These are phyloP conservation scores for Geranium brycei DNA, from an alignment of 345 rosid species.

Conservation along the genomic window DNA sequence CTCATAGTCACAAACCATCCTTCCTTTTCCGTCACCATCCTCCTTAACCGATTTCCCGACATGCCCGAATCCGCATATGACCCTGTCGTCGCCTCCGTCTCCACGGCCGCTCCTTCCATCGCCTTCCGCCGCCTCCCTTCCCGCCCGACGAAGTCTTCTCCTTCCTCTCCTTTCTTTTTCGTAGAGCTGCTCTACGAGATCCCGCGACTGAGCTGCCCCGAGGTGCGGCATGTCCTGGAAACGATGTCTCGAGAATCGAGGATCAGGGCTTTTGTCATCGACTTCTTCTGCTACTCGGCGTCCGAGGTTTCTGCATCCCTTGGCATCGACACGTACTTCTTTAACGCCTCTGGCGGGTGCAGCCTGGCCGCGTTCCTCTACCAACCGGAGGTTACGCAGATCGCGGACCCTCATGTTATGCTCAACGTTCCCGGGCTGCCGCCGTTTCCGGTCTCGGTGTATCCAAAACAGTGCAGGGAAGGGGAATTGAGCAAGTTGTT, in stretches of 20 bases:
- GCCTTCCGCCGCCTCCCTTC: slow-evolving; percentile 13
- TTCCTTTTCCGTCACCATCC: slow-evolving; percentile 6
- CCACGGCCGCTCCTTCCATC: slow-evolving; percentile 8
- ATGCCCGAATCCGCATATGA: slow-evolving; percentile 2
- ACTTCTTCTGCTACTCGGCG: slow-evolving; percentile 16
- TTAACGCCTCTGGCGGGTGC: slow-evolving; percentile 9
- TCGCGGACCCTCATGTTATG: neutral
- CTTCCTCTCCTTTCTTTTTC: neutral
- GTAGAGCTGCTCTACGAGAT: neutral
- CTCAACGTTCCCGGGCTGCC: neutral
- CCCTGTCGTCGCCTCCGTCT: slow-evolving; percentile 8
- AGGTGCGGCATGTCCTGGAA: slow-evolving; percentile 5
- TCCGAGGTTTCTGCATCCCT: slow-evolving; percentile 3
- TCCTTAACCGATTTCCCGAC: slow-evolving; percentile 2
- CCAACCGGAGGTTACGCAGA: slow-evolving; percentile 2
- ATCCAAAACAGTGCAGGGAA: neutral
- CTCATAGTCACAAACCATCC: slow-evolving; percentile 7
- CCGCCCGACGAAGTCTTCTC: slow-evolving; percentile 1
- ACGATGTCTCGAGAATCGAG: slow-evolving; percentile 2
- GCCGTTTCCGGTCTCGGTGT: slow-evolving; percentile 1
- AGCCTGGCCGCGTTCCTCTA: slow-evolving; percentile 9
- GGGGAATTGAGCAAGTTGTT: slow-evolving; percentile 3
- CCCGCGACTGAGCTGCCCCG: slow-evolving; percentile 4
- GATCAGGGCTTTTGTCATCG: slow-evolving; percentile 13
- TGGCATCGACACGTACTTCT: slow-evolving; percentile 14